A percentile compares a stretch with the other conserved stretches of the same genome.
Conservation (phyloP, 169 alveolate genomes). For the Plasmodium knowlesi region DNA sequence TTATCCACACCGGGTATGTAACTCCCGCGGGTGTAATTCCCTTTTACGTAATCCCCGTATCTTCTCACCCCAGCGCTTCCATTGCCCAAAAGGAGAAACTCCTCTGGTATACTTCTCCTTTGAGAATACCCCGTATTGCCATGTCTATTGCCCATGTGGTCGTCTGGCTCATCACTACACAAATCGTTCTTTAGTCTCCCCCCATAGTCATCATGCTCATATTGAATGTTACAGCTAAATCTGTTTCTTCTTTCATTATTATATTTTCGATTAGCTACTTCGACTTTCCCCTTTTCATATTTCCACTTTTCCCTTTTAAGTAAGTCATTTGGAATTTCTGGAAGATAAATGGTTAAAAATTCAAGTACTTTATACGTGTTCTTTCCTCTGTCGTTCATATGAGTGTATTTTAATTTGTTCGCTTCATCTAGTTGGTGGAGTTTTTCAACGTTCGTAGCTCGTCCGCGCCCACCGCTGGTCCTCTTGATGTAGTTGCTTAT, state of each 20-base stretch:
- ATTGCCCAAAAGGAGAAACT: conserved; percentile 7
- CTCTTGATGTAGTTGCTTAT: conserved; percentile 18
- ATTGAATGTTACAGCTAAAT: conserved; percentile 11
- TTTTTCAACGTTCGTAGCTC: conserved; percentile 10
- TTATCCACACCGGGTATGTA: not conserved
- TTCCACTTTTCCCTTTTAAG: conserved; percentile 55
- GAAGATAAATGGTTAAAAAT: conserved; percentile 45
- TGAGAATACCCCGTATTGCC: not conserved
- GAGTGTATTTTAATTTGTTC: conserved; percentile 5
- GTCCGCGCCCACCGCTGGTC: not conserved
- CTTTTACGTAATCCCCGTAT: not conserved
- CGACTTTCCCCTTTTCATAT: conserved; percentile 1
- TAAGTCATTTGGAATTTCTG: conserved; percentile 24
- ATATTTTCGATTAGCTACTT: not conserved
- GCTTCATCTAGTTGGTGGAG: conserved; percentile 21
- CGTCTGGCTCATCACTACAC: not conserved
- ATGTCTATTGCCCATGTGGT: not conserved
- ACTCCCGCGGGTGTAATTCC: not conserved
- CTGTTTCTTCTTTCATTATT: not conserved
- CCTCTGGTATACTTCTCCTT: conserved; percentile 56
- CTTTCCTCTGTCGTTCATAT: not conserved
- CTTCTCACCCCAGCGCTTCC: not conserved
- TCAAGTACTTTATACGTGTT: conserved; percentile 33
- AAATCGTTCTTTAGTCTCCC: too few relatives aligned
- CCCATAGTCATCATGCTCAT: conserved; percentile 6